Evolutionary conservation across 352 stramenopile species (phyloP).

Genomic region (Phytophthora citrophthora): DNA sequence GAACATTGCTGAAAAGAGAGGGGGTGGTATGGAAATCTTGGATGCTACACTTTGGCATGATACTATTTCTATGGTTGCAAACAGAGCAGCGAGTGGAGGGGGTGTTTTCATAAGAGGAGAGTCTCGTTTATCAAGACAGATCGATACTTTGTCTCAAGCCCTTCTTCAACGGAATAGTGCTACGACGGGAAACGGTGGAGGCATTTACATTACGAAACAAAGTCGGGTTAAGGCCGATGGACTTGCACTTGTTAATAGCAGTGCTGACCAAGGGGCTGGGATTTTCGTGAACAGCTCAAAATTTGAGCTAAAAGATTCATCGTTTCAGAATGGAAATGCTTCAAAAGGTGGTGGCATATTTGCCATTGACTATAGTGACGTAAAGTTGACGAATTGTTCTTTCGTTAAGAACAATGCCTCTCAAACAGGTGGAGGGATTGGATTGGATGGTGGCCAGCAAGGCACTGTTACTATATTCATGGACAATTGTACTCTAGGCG

Average conservation of each 20-base stretch:
- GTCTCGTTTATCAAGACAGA: constrained; percentile 8
- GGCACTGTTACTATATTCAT: constrained; percentile 23
- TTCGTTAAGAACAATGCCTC: constrained; percentile 40
- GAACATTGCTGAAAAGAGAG: constrained; percentile 12
- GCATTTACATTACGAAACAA: constrained; percentile 26
- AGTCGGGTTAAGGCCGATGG: constrained; percentile 22
- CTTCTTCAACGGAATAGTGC: constrained; percentile 24
- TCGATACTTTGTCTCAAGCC: constrained; percentile 6
- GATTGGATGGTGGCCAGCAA: constrained; percentile 22
- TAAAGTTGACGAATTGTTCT: constrained; percentile 28
- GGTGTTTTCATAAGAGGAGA: constrained; percentile 30
- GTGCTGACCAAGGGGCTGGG: constrained; percentile 27
- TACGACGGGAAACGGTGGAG: constrained; percentile 18
- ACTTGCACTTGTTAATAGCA: constrained; percentile 21
- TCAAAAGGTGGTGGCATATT: constrained; percentile 39
- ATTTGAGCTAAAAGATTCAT: constrained; percentile 24
- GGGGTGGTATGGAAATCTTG: constrained; percentile 30
- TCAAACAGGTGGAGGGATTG: constrained; percentile 31
- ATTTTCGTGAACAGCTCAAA: constrained; percentile 30
- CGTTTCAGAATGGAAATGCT: constrained; percentile 23
- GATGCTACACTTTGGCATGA: constrained; percentile 33
- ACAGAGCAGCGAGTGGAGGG: constrained; percentile 32
- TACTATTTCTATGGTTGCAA: constrained; percentile 26
- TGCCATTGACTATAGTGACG: constrained; percentile 15
- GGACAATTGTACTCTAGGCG: constrained; percentile 23